Evolutionary conservation across 2,329 filamentous ascomycete species (phyloP), one percentile per base, ranked within the genome.

Genomic region (Biscogniauxia sp.): DNA sequence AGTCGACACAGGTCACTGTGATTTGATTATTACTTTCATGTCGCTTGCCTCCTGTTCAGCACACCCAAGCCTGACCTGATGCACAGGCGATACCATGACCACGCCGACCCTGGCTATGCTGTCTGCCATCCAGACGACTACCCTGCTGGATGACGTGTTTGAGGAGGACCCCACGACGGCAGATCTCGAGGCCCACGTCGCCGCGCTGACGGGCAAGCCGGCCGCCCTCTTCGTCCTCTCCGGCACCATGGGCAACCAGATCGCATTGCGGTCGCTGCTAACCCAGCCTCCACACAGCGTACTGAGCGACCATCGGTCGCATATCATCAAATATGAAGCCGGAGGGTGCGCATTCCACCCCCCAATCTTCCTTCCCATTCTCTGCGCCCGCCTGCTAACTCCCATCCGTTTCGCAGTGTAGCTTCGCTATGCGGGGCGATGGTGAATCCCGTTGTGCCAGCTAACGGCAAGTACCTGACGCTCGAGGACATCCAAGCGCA

Each of bases 191-290:
- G 72, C 80, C 51, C 85, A 87, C 71, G 79, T 93, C 51, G 88
- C 89, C 19, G 72, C 80, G 6, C 80, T 91, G 1, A 85, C 88
- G 2, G 82, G 82, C 62, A 89, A 92, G 68, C 84, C 89, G 68
- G 83, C 84, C 45, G 87, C 82, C 0, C 77, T 93, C 1, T 85
- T 93, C 61, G 90, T 93, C 51, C 81, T 92, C 66, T 90, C 88
- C 0, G 91, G 91, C 4, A 93, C 90, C 1, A 93, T 93, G 90
- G 90, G 89, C 41, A 93, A 93, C 76, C 90, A 93, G 71, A 80
- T 94, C 50, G 85, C 88, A 1, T 80, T 93, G 45, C 88, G 90
- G 32, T 82, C 88, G 1, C 87, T 92, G 66, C 82, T 93, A 6
- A 79, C 78, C 1, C 86, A 87, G 54, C 90, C 91, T 5, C 91